phyloP scores from a whole-genome alignment of 768 basidiomycete genomes.

The Lenzites betulinus region DNA sequence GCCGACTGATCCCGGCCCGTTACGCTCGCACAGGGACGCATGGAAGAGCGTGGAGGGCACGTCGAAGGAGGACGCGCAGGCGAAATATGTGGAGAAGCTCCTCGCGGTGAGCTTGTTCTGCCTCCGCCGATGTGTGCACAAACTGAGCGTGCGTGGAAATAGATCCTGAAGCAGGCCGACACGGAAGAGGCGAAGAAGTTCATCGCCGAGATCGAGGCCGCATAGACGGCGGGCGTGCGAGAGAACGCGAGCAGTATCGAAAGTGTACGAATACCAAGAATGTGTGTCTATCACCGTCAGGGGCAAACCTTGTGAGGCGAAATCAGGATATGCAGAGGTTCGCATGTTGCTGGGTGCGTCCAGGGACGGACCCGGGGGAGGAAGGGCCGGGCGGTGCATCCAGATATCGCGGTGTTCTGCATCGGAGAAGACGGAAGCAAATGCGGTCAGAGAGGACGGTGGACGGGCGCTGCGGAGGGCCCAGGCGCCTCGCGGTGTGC shows the following conservation, averaged over 20 bases:
- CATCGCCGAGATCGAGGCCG: constrained; percentile 53
- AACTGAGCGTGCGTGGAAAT: constrained; percentile 15
- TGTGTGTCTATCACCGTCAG: background rate
- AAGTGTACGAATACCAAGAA: background rate
- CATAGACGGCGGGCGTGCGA: constrained; percentile 40
- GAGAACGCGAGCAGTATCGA: constrained; percentile 2
- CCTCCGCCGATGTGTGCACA: constrained; percentile 5
- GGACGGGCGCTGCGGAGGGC: too few relatives aligned
- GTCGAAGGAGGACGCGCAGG: constrained; percentile 69
- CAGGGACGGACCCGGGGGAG: background rate
- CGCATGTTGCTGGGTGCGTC: too few relatives aligned
- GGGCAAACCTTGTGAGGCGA: background rate
- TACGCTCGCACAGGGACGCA: constrained; percentile 64
- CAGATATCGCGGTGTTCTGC: constrained; percentile 5
- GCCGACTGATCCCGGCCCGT: background rate
- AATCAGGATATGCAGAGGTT: too few relatives aligned
- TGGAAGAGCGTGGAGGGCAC: constrained; percentile 77
- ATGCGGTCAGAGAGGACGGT: constrained; percentile 10
- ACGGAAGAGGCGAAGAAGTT: constrained; percentile 25
- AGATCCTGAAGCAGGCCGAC: constrained; percentile 58
- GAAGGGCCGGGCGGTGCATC: constrained; percentile 1
- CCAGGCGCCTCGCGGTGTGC: too few relatives aligned
- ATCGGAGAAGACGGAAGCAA: constrained; percentile 14
- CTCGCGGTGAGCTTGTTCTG: constrained; percentile 51
- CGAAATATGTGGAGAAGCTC: constrained; percentile 76